A percentile compares a stretch with the other conserved stretches of the same genome.
Evolutionary conservation across 2,329 filamentous ascomycete genomes (phyloP).

Genomic region (Periconia digitata): DNA sequence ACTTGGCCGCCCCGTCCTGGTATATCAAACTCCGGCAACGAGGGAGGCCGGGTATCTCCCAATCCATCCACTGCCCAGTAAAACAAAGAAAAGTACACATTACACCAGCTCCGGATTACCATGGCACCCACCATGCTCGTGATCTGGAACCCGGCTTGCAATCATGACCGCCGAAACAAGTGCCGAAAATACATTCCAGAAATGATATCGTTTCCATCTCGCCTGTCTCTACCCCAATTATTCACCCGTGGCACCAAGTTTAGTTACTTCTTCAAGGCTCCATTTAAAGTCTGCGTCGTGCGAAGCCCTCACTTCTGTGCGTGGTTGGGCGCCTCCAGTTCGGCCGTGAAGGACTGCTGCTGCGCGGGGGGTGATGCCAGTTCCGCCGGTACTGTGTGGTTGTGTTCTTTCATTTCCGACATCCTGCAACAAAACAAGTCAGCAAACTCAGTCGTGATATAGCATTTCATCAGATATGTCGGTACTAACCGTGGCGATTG

Average conservation of each 20-base stretch:
- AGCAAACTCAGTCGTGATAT: constrained; percentile 1
- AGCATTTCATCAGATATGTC: not conserved
- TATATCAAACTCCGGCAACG: too few relatives aligned
- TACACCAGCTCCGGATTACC: too few relatives aligned
- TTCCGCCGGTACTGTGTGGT: constrained; percentile 14
- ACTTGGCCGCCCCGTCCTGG: too few relatives aligned
- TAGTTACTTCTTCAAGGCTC: not conserved
- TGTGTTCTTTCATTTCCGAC: constrained; percentile 23
- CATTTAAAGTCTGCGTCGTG: not conserved
- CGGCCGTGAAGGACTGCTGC: constrained; percentile 24
- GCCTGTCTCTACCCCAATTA: too few relatives aligned
- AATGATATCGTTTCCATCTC: too few relatives aligned
- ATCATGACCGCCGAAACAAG: too few relatives aligned
- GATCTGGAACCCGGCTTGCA: too few relatives aligned
- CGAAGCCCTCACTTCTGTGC: not conserved
- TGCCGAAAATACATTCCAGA: too few relatives aligned
- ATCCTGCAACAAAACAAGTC: constrained; percentile 15
- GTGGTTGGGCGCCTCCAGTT: constrained; percentile 23
- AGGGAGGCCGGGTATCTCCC: too few relatives aligned
- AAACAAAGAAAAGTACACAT: too few relatives aligned
- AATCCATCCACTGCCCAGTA: too few relatives aligned
- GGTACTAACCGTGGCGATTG: constrained; percentile 26
- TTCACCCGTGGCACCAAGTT: not conserved
- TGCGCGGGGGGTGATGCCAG: constrained; percentile 24
- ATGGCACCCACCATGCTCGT: too few relatives aligned